Percentiles rank a stretch among this genome's conserved stretches.
phyloP scores from a whole-genome alignment of 768 basidiomycete species.

The Leccinum rimulosum region DNA sequence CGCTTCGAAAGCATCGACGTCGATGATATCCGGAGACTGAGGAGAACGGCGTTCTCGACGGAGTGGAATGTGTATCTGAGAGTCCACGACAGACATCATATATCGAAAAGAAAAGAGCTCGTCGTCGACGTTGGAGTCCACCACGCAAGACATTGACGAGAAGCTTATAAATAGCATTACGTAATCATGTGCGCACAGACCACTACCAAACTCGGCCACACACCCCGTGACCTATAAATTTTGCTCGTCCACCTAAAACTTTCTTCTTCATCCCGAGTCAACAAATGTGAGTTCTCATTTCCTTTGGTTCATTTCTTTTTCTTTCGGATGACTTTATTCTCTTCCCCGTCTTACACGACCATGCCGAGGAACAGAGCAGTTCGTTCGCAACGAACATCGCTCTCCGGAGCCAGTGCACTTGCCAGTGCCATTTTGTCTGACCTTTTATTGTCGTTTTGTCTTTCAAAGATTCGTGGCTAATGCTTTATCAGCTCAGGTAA shows the following conservation, averaged over 20 bases:
- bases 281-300: slow-evolving; percentile 13
- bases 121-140: slow-evolving; percentile 23
- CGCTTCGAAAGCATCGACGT: slow-evolving; percentile 42
- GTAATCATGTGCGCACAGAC: slow-evolving; percentile 32
- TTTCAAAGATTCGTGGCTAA: slow-evolving; percentile 13
- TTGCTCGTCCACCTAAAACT: not conserved
- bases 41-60: slow-evolving; percentile 13
- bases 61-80: slow-evolving; percentile 1
- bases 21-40: slow-evolving; percentile 38
- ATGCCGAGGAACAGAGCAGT: slow-evolving; percentile 80
- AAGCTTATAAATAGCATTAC: slow-evolving; percentile 21
- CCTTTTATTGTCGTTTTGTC: slow-evolving; percentile 7
- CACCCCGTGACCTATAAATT: slow-evolving; percentile 28
- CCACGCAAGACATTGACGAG: not conserved
- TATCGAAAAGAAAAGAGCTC: not conserved
- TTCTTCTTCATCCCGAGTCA: not conserved
- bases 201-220: slow-evolving; percentile 30
- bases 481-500: slow-evolving; percentile 7
- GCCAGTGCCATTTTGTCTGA: slow-evolving; percentile 91
- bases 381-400: slow-evolving; percentile 75
- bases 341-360: slow-evolving; percentile 92
- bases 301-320: not conserved
- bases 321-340: slow-evolving; percentile 72
- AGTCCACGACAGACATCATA: slow-evolving; percentile 23
- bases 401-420: slow-evolving; percentile 70